Evolutionary conservation across 345 rosid genomes (phyloP).

Genomic region (Cardamine occulta): DNA sequence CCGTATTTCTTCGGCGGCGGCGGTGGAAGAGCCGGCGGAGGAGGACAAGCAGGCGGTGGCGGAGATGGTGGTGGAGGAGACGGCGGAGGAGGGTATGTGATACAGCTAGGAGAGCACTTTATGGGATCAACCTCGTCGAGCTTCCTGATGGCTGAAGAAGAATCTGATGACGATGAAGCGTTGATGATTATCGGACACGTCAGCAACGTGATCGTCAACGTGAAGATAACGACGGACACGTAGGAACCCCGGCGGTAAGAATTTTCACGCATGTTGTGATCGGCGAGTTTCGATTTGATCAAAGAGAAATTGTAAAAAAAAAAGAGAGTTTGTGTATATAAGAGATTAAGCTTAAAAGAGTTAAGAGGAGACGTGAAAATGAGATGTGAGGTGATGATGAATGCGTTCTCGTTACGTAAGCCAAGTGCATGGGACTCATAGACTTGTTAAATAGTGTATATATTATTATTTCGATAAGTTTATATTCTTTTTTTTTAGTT

Average conservation of each 20-base stretch:
- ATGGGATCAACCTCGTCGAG: constrained; percentile 45
- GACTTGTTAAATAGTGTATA: constrained; percentile 37
- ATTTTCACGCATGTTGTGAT: constrained; percentile 31
- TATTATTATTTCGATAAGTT: constrained; percentile 16
- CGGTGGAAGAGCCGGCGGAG: constrained; percentile 53
- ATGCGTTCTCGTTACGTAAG: constrained; percentile 47
- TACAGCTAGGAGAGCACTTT: constrained; percentile 61
- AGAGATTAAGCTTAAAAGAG: constrained; percentile 15
- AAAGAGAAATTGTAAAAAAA: constrained; percentile 10
- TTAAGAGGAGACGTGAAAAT: constrained; percentile 40
- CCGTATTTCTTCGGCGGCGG: constrained; percentile 51
- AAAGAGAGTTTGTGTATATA: not conserved
- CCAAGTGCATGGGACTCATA: constrained; percentile 42
- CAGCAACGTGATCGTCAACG: constrained; percentile 40
- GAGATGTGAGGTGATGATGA: constrained; percentile 42
- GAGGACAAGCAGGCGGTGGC: constrained; percentile 47
- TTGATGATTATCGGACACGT: constrained; percentile 36
- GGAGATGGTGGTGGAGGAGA: constrained; percentile 51
- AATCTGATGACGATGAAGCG: constrained; percentile 33
- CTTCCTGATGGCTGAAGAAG: constrained; percentile 26
- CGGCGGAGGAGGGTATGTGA: constrained; percentile 60
- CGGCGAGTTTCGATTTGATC: not conserved
- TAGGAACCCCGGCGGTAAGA: constrained; percentile 19
- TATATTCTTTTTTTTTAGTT: constrained; percentile 22
- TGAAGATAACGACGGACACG: constrained; percentile 4